A percentile compares a stretch with the other conserved stretches of the same genome.
These are phyloP conservation scores for Suhomyces sp. DNA, from an alignment of 805 yeast species.

Conservation along the genomic window DNA sequence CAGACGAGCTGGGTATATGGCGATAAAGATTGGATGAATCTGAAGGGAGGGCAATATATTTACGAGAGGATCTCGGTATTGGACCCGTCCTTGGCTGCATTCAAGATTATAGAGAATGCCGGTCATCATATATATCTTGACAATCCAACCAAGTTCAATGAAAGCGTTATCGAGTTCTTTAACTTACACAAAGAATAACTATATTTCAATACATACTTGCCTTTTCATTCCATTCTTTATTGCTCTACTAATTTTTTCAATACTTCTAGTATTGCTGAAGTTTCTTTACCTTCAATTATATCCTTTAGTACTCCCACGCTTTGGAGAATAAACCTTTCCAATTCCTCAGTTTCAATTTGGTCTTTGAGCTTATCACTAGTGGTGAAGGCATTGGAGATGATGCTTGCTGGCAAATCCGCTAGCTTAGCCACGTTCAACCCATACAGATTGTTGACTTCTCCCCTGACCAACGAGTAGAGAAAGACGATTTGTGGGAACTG, in stretches of 20 bases:
- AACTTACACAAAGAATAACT: background rate
- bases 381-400: conserved; percentile 45
- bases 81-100: conserved; percentile 16
- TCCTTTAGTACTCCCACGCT: background rate
- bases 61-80: conserved; percentile 21
- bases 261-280: background rate
- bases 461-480: conserved; percentile 34
- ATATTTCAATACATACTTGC: too few relatives aligned
- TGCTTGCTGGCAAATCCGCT: conserved; percentile 54
- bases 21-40: conserved; percentile 45
- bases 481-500: conserved; percentile 39
- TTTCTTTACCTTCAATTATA: background rate
- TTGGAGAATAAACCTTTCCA: background rate
- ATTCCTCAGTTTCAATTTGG: conserved; percentile 20
- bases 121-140: conserved; percentile 45
- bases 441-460: conserved; percentile 57
- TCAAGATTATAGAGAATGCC: conserved; percentile 29
- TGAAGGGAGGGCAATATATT: conserved; percentile 35
- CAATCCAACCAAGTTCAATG: conserved; percentile 34
- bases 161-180: conserved; percentile 22
- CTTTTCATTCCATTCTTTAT: too few relatives aligned
- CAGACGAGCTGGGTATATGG: conserved; percentile 38
- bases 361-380: conserved; percentile 33
- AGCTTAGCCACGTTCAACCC: conserved; percentile 84
- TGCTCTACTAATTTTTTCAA: background rate